Evolutionary conservation across 2,329 filamentous ascomycete genomes (phyloP).

Genomic region (Apiospora hydei): DNA sequence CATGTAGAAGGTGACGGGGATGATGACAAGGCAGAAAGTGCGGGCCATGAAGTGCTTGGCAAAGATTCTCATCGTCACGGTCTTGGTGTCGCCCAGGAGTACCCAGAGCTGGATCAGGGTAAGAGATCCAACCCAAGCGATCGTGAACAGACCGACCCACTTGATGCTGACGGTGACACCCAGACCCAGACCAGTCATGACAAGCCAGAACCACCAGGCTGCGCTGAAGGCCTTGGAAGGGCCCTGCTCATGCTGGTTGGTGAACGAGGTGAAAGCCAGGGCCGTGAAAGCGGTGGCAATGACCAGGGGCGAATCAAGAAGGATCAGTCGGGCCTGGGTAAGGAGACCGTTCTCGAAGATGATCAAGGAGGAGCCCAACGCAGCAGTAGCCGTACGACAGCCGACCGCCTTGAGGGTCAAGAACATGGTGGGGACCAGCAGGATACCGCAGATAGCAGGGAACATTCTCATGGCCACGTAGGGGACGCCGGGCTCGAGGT

Average conservation of each 20-base stretch:
- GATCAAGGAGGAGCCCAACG: slow-evolving; percentile 83
- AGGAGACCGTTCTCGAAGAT: slow-evolving; percentile 97
- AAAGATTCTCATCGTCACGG: slow-evolving; percentile 84
- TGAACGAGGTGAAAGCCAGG: slow-evolving; percentile 90
- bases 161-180: slow-evolving; percentile 95
- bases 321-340: slow-evolving; percentile 92
- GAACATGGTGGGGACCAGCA: slow-evolving; percentile 92
- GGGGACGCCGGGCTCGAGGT: slow-evolving; percentile 90
- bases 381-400: slow-evolving; percentile 85
- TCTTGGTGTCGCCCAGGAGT: slow-evolving; percentile 86
- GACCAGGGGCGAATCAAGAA: slow-evolving; percentile 94
- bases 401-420: slow-evolving; percentile 90
- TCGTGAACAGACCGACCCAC: slow-evolving; percentile 98
- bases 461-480: slow-evolving; percentile 98
- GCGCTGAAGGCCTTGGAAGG: slow-evolving; percentile 86
- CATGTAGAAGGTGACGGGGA: slow-evolving; percentile 91
- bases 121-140: slow-evolving; percentile 94
- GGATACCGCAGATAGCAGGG: slow-evolving; percentile 86
- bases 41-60: slow-evolving; percentile 94
- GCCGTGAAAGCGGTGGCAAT: slow-evolving; percentile 92
- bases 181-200: slow-evolving; percentile 83
- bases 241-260: slow-evolving; percentile 95
- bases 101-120: slow-evolving; percentile 95
- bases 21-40: slow-evolving; percentile 87
- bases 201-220: slow-evolving; percentile 98